Percentiles rank a stretch among this genome's conserved stretches.
Evolutionary conservation across 768 basidiomycete species (phyloP).

Genomic region (Leccinum subgranulosum): DNA sequence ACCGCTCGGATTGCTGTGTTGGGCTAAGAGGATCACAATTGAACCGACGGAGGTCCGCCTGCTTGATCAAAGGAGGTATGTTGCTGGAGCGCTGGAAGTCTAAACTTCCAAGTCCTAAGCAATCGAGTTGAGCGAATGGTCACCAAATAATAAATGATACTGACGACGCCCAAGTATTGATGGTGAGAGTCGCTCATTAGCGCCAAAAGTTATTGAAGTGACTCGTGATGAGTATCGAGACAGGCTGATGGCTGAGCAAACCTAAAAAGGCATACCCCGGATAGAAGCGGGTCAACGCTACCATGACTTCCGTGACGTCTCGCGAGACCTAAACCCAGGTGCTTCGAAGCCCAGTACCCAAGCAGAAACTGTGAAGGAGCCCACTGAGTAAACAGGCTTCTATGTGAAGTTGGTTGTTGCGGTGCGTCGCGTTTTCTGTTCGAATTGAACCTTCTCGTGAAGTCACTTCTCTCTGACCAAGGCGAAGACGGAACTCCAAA

Average conservation of each 20-base stretch:
- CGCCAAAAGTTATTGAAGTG: not conserved
- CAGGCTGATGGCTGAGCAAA: not conserved
- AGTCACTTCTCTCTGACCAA: not conserved
- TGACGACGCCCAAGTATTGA: not conserved
- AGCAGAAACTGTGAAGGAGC: not conserved
- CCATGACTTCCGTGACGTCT: not conserved
- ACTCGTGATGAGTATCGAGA: not conserved
- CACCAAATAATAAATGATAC: not conserved
- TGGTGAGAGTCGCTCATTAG: not conserved
- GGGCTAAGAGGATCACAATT: constrained; percentile 6
- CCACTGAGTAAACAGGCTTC: not conserved
- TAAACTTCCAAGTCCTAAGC: not conserved
- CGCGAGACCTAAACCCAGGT: not conserved
- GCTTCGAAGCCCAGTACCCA: not conserved
- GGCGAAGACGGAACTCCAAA: not conserved
- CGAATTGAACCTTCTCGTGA: not conserved
- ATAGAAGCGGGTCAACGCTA: not conserved
- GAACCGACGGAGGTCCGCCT: constrained; percentile 1
- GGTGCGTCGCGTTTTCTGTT: not conserved
- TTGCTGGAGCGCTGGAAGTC: not conserved
- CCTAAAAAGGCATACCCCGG: constrained; percentile 11
- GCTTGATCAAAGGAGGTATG: not conserved
- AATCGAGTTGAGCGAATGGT: not conserved
- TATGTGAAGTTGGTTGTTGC: not conserved
- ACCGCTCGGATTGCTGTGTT: constrained; percentile 17